Evolutionary conservation across 495 filamentous ascomycete genomes (phyloP), one percentile per base, ranked within the genome.

Genomic region (Evansstolkia leycettana): DNA sequence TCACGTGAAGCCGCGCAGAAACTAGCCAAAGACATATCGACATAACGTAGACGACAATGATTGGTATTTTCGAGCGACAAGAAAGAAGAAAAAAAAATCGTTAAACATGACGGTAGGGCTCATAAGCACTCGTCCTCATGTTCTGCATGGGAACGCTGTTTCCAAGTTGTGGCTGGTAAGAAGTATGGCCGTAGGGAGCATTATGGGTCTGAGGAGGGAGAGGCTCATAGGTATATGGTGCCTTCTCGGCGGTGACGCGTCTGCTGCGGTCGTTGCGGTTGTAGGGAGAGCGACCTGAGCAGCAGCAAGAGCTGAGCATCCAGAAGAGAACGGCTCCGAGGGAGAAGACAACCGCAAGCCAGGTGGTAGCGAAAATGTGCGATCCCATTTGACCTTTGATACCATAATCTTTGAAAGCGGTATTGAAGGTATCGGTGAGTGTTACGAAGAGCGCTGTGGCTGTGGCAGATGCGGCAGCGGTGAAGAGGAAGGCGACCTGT

Each of bases 281-380:
- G 48, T 66, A 65, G 2, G 62, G 64, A 2, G 64, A 66, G 42
- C 61, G 59, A n/a, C 75, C 75, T 38, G 65, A 70, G 68, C 89
- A 94, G 76, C 88, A 95, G 80, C 89, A 95, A 37, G 76, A 68
- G 57, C 76, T 84, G 58, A 93, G 75, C 45, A 82, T 64, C 89
- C 89, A 96, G 78, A 94, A 94, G 46, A 93, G 45, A 38, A 69
- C 69, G 10, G 76, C 76, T 31, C 51, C 82, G 15, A 85, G 45
- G 30, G 80, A 75, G 55, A 92, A 90, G 20, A 68, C 80, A 8
- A 78, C 80, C 32, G 77, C 79, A 32, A 94, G 57, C 89, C 89
- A 96, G 32, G 76, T 71, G 3, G 71, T 58, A 16, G 69, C 69
- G 38, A 82, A 74, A 56, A 81, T 87, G 46, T 69, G 65, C 31